A percentile compares a stretch with the other conserved stretches of the same genome.
phyloP scores from a whole-genome alignment of 768 basidiomycete genomes.

The Amanita molliuscula region DNA sequence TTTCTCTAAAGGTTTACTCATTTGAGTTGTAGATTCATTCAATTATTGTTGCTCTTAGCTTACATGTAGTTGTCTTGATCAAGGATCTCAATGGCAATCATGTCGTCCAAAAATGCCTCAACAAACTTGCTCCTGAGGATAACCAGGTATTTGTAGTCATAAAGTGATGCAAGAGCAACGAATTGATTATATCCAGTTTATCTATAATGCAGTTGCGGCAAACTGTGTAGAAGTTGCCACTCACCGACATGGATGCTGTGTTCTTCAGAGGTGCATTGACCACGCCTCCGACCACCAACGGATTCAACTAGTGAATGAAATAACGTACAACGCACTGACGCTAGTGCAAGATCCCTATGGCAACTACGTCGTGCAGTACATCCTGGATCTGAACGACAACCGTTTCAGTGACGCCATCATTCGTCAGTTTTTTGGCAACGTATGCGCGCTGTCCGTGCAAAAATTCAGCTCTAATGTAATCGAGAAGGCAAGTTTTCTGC shows the following conservation, averaged over 20 bases:
- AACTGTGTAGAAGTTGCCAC: slow-evolving; percentile 99
- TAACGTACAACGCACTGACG: slow-evolving; percentile 95
- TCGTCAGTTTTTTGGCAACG: slow-evolving; percentile 94
- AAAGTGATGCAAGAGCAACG: background rate
- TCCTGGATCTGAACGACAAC: slow-evolving; percentile 95
- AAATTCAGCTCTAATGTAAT: slow-evolving; percentile 99
- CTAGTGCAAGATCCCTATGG: slow-evolving; percentile 97
- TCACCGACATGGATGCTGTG: slow-evolving; percentile 96
- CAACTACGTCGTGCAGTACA: slow-evolving; percentile 96
- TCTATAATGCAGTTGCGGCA: slow-evolving; percentile 97
- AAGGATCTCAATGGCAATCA: slow-evolving; percentile 97
- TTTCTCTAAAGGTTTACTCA: slow-evolving; percentile 22
- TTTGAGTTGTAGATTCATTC: slow-evolving; percentile 85
- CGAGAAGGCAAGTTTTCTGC: slow-evolving; percentile 56
- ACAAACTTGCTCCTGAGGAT: slow-evolving; percentile 96
- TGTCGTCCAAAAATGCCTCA: slow-evolving; percentile 98
- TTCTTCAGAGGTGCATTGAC: slow-evolving; percentile 95
- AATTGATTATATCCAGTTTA: slow-evolving; percentile 54
- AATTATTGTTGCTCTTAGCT: slow-evolving; percentile 91
- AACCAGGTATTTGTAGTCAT: slow-evolving; percentile 60
- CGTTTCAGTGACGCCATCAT: slow-evolving; percentile 97
- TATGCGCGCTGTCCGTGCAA: slow-evolving; percentile 95
- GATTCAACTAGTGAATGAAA: slow-evolving; percentile 94
- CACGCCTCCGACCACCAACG: slow-evolving; percentile 95
- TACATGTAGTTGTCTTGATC: slow-evolving; percentile 98